Conservation (phyloP, 2,329 filamentous ascomycete genomes). For the Calonectria crousiana region DNA sequence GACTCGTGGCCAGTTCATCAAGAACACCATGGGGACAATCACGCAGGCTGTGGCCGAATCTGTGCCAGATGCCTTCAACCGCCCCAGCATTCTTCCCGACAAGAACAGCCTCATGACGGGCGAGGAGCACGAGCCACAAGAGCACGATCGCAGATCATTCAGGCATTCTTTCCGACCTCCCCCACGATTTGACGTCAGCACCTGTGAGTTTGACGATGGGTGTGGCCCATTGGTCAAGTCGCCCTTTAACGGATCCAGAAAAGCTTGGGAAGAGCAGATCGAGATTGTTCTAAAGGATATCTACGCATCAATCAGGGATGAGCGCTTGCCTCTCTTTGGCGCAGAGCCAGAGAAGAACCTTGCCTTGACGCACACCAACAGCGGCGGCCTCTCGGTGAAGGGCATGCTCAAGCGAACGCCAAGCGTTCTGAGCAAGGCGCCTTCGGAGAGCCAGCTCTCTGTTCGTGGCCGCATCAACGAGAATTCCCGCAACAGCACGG, state of each 20-base stretch:
- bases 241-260: slow-evolving; percentile 79
- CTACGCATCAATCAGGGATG: slow-evolving; percentile 88
- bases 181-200: slow-evolving; percentile 56
- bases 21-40: slow-evolving; percentile 95
- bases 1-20: slow-evolving; percentile 94
- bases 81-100: slow-evolving; percentile 66
- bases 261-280: slow-evolving; percentile 88
- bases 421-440: slow-evolving; percentile 92
- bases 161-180: slow-evolving; percentile 65
- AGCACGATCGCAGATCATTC: slow-evolving; percentile 55
- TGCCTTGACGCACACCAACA: slow-evolving; percentile 59
- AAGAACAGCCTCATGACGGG: slow-evolving; percentile 49
- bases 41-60: slow-evolving; percentile 80
- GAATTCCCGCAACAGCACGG: slow-evolving; percentile 62
- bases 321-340: slow-evolving; percentile 88
- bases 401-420: slow-evolving; percentile 86
- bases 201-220: slow-evolving; percentile 57
- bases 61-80: slow-evolving; percentile 74
- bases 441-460: slow-evolving; percentile 82
- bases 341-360: slow-evolving; percentile 64
- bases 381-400: slow-evolving; percentile 78
- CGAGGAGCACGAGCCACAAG: slow-evolving; percentile 49
- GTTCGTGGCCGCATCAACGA: slow-evolving; percentile 79
- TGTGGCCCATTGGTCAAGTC: slow-evolving; percentile 83
- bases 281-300: slow-evolving; percentile 94